Base-by-base conservation (phyloP, 495 filamentous ascomycete species). In the Apiosordaria backusii region DNA sequence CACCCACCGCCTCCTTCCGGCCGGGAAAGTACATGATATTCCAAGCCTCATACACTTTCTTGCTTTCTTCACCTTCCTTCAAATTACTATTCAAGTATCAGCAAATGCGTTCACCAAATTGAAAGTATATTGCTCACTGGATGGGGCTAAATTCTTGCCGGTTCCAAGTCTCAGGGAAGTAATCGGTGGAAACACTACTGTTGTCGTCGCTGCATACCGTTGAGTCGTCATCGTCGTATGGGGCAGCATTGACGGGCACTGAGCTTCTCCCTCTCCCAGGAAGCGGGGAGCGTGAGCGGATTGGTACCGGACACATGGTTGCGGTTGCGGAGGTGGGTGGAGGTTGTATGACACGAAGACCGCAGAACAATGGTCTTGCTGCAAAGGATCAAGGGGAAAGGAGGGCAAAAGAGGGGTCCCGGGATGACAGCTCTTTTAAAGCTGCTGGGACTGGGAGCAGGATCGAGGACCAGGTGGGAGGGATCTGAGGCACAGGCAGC, bases 21-120 rank as follows among this genome's bases (percentile, higher is more conserved):
- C n/a, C 24, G 24, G 67, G 67, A 21, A 40, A 62, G 50, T 62
- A 64, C 4, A 57, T 18, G 18, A 68, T 62, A 21, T 65, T 68
- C 62, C 63, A 68, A 15, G 67, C 67, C 40, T 68, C 67, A 26
- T 68, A 68, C 16, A 65, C 63, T 7, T 25, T 1, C 40, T 54
- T 59, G 35, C 26, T 23, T 18, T 53, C 27, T 7, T 68, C 67
- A 21, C 7, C 52, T 35, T 29, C 3, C n/a, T 62, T 52, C 23
- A 68, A 15, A 4, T 23, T 45, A 45, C 66, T 68, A 25, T 16
- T 57, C 10, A 5, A 16, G 15, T 4, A 62, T 64, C n/a, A 68
- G 61, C 21, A 55, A 1, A n/a, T 29, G 54, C 26, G 3, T 16
- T 18, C 23, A 10, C 1, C 1, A 21, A 19, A 21, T 10, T 4